Conservation (phyloP, 164 flowering plant species). For the Kalanchoe fedtschenkoi region DNA sequence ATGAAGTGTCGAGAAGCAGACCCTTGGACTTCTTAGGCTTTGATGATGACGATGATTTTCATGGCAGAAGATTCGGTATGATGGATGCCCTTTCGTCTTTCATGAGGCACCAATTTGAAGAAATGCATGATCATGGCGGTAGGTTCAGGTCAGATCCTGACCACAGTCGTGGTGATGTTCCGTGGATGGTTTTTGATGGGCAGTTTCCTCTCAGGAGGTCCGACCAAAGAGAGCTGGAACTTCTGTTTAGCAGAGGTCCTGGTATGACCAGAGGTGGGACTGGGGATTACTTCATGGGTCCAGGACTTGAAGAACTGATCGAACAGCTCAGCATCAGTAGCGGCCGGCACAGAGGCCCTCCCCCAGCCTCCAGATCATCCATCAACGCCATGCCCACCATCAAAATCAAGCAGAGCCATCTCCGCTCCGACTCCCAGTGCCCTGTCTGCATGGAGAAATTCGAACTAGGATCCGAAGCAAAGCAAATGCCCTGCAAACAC, state of each 20-base stretch:
- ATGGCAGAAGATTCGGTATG: conserved; percentile 33
- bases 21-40: conserved; percentile 39
- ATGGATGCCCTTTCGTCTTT: conserved; percentile 71
- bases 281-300: conserved; percentile 70
- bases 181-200: conserved; percentile 66
- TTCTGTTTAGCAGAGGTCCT: conserved; percentile 51
- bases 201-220: conserved; percentile 59
- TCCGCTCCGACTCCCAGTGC: conserved; percentile 66
- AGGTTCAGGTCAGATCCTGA: conserved; percentile 36
- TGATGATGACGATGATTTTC: conserved; percentile 27
- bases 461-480: conserved; percentile 63
- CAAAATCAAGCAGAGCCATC: conserved; percentile 58
- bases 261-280: conserved; percentile 50
- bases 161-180: conserved; percentile 28
- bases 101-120: conserved; percentile 46
- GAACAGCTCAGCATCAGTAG: conserved; percentile 54
- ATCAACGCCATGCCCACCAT: conserved; percentile 77
- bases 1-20: conserved; percentile 27
- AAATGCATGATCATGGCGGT: conserved; percentile 30
- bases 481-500: conserved; percentile 77
- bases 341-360: conserved; percentile 40
- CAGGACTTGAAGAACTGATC: conserved; percentile 72
- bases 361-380: conserved; percentile 71
- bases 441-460: conserved; percentile 79
- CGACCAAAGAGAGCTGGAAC: conserved; percentile 48